phyloP scores from a whole-genome alignment of 2,329 filamentous ascomycete species.

The Diaporthe citri region DNA sequence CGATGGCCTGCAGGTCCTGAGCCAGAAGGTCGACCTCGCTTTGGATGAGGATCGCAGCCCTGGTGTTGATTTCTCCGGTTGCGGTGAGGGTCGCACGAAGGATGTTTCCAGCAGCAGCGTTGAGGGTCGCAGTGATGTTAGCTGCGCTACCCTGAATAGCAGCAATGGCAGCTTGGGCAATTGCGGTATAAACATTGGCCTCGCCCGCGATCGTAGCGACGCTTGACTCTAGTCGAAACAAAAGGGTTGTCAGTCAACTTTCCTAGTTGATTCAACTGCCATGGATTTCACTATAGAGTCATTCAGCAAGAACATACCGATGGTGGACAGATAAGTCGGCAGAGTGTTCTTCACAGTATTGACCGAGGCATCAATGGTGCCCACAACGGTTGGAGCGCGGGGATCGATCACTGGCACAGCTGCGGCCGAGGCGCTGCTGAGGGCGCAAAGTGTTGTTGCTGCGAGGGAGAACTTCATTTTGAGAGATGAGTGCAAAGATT shows the following conservation, averaged over 20 bases:
- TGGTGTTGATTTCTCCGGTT: background rate
- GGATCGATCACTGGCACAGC: background rate
- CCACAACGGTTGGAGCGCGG: background rate
- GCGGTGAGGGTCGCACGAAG: background rate
- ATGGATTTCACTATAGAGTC: background rate
- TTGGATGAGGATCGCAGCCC: background rate
- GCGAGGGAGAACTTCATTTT: conserved; percentile 20
- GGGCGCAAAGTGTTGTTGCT: background rate
- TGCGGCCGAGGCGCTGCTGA: background rate
- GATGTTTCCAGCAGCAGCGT: background rate
- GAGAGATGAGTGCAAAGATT: background rate
- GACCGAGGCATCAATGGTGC: background rate
- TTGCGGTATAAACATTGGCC: background rate
- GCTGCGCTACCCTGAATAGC: background rate
- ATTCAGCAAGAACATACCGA: background rate
- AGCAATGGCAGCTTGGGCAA: background rate
- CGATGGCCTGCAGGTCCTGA: background rate
- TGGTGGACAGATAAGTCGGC: background rate
- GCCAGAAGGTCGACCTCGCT: background rate
- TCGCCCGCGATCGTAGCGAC: background rate
- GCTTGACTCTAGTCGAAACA: background rate
- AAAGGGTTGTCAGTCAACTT: background rate
- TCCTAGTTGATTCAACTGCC: background rate
- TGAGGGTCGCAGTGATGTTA: background rate
- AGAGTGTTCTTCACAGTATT: background rate